These are phyloP conservation scores for Coemansia sp. DNA, from an alignment of 192 early-diverging fungal genomes.

Conservation along the genomic window DNA sequence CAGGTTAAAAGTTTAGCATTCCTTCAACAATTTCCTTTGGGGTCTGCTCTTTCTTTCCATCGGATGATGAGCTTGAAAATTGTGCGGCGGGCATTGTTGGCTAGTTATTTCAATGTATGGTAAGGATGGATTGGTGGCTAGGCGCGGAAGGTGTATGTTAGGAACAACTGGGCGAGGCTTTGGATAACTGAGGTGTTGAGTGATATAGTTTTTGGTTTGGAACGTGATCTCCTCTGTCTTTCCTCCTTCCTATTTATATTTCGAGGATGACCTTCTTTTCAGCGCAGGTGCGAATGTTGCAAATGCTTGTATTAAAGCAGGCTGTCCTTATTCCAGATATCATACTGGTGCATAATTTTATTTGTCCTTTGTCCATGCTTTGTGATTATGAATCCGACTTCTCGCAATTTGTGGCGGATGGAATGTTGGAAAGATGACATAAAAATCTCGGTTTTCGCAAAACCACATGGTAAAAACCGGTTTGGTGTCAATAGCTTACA, in stretches of 20 bases:
- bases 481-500: not conserved
- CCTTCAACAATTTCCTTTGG: conserved; percentile 13
- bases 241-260: not conserved
- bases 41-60: not conserved
- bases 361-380: too few species aligned
- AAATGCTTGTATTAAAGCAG: not conserved
- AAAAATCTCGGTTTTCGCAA: not conserved
- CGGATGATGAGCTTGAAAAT: not conserved
- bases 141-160: not conserved
- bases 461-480: not conserved
- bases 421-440: not conserved
- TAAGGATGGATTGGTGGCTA: not conserved
- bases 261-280: not conserved
- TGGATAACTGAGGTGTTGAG: not conserved
- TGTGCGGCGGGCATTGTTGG: conserved; percentile 3
- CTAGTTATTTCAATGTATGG: not conserved
- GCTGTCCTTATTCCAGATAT: too few species aligned
- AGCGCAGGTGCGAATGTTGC: not conserved
- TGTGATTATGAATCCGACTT: too few species aligned
- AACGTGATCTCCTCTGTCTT: not conserved
- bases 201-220: not conserved
- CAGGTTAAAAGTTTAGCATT: conserved; percentile 17
- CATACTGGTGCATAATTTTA: too few species aligned
- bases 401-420: not conserved
- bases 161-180: not conserved